Conservation (phyloP, 768 basidiomycete genomes). For the Psilocybe sp. region DNA sequence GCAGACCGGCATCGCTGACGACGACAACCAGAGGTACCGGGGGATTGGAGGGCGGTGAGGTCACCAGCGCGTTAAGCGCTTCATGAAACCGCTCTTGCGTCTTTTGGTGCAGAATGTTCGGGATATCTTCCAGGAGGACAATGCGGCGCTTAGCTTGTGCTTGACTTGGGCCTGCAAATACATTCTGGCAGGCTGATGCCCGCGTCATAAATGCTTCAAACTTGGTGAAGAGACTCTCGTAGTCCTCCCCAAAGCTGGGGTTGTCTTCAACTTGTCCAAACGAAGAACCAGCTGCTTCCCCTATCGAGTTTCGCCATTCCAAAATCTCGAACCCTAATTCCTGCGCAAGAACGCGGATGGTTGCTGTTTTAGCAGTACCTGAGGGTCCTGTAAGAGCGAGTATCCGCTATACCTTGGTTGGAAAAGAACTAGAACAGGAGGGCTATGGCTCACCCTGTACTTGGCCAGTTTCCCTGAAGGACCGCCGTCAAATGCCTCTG, state of each 20-base stretch:
- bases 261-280: constrained; percentile 14
- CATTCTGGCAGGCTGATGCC: constrained; percentile 55
- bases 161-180: constrained; percentile 34
- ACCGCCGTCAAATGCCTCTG: constrained; percentile 69
- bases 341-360: constrained; percentile 67
- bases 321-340: constrained; percentile 79
- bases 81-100: constrained; percentile 75
- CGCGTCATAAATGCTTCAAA: constrained; percentile 75
- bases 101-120: constrained; percentile 77
- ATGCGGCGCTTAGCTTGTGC: constrained; percentile 43
- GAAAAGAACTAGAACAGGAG: neutral
- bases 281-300: constrained; percentile 37
- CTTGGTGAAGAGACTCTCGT: constrained; percentile 58
- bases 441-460: constrained; percentile 61
- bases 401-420: constrained; percentile 57
- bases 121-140: constrained; percentile 86
- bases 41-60: constrained; percentile 27
- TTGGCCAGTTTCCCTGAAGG: constrained; percentile 61
- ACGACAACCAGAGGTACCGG: constrained; percentile 76
- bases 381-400: constrained; percentile 86
- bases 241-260: constrained; percentile 21
- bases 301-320: constrained; percentile 79
- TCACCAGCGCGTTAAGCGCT: constrained; percentile 56
- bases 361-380: constrained; percentile 88
- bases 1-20: constrained; percentile 76